Conservation (phyloP, 805 yeast genomes). For the Candida bentonensis region DNA sequence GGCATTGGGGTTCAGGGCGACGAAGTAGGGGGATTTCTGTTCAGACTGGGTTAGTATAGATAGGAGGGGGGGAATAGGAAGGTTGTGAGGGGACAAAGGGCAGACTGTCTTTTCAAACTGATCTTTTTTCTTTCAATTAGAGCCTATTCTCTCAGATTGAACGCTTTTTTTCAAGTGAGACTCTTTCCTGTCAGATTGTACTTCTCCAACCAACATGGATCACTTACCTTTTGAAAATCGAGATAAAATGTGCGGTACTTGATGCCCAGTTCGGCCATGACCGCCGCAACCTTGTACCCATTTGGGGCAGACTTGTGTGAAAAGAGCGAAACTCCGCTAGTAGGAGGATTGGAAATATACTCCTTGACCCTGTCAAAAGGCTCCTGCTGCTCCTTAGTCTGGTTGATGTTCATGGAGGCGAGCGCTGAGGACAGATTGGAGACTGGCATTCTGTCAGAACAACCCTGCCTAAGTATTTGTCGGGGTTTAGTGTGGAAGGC, state of each 20-base stretch:
- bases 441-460: slow-evolving; percentile 10
- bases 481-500: too few relatives aligned
- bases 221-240: slow-evolving; percentile 45
- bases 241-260: slow-evolving; percentile 69
- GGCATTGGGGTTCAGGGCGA: slow-evolving; percentile 89
- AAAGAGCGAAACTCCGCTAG: slow-evolving; percentile 69
- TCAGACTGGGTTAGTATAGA: slow-evolving; percentile 46
- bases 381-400: background rate
- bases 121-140: too few relatives aligned
- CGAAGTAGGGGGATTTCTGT: slow-evolving; percentile 87
- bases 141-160: too few relatives aligned
- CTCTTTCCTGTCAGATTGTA: too few relatives aligned
- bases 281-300: slow-evolving; percentile 90
- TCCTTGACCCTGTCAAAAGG: slow-evolving; percentile 36
- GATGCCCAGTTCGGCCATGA: slow-evolving; percentile 68
- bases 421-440: slow-evolving; percentile 19
- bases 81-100: too few relatives aligned
- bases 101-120: too few relatives aligned
- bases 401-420: slow-evolving; percentile 15
- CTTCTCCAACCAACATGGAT: background rate
- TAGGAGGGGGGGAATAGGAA: too few relatives aligned
- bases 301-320: slow-evolving; percentile 87
- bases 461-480: too few relatives aligned
- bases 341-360: slow-evolving; percentile 64
- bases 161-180: too few relatives aligned